Evolutionary conservation across 164 flowering plant species (phyloP), one percentile per base, ranked within the genome.

Genomic region (Chloranthus sessilifolius): DNA sequence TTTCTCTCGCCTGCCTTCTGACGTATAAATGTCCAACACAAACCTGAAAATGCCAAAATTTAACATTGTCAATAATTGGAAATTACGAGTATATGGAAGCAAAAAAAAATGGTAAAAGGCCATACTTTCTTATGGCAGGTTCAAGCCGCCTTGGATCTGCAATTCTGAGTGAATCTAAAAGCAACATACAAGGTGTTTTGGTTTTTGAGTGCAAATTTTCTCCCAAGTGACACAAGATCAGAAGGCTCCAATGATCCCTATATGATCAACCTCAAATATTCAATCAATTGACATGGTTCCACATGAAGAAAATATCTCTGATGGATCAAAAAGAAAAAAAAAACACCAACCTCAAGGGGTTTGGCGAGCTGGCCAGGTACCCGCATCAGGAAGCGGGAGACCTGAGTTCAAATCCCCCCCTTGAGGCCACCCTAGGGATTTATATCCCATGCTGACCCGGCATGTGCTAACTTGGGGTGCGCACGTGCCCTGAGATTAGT

Each of bases 241-340:
- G 53, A 46, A 88, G 86, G 52, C 72, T 79, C 96, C 94, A 84
- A 45, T 88, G 96, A 31, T 60, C 19, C 82, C 96, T 85, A 43
- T 12, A 37, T 3, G 52, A 17, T 5, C 12, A 2, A 29, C 23
- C 3, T 34, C 43, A 56, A 57, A 28, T 41, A 16, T 23, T 33
- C 33, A 36, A 17, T 44, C 30, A 26, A 30, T 7, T 14, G n/a
- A n/a, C n/a, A n/a, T n/a, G n/a, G n/a, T n/a, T n/a, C n/a, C n/a
- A n/a, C n/a, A n/a, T n/a, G n/a, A n/a, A n/a, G n/a, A n/a, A n/a
- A n/a, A n/a, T n/a, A n/a, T n/a, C n/a, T n/a, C n/a, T n/a, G n/a
- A n/a, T n/a, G n/a, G n/a, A n/a, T n/a, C n/a, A n/a, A n/a, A n/a
- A n/a, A n/a, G n/a, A n/a, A n/a, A n/a, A n/a, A n/a, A n/a, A n/a